These are phyloP conservation scores for Claviceps purpurea DNA, from an alignment of 2,329 filamentous ascomycete species.

Conservation along the genomic window DNA sequence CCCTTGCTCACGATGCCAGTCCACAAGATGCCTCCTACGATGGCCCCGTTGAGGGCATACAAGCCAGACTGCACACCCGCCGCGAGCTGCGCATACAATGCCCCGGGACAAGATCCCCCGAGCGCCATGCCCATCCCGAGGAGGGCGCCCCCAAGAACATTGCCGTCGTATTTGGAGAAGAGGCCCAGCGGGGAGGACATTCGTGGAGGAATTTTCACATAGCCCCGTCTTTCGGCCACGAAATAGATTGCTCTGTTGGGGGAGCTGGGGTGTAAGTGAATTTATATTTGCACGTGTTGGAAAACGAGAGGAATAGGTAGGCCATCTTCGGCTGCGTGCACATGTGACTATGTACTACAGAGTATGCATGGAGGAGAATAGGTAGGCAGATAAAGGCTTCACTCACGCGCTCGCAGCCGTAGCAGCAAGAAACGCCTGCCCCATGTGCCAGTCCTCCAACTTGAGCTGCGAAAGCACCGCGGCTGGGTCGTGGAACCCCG, in stretches of 20 bases:
- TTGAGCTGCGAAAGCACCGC: constrained; percentile 49
- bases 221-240: constrained; percentile 28
- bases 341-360: neutral
- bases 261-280: neutral
- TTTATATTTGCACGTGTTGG: neutral
- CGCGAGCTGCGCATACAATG: constrained; percentile 47
- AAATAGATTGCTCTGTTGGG: constrained; percentile 30
- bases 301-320: neutral
- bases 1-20: constrained; percentile 27
- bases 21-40: constrained; percentile 42
- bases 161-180: constrained; percentile 46
- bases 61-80: constrained; percentile 37
- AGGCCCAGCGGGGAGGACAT: constrained; percentile 37
- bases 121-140: constrained; percentile 55
- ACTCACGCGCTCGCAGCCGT: constrained; percentile 48
- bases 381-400: neutral
- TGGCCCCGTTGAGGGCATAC: constrained; percentile 38
- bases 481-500: constrained; percentile 46
- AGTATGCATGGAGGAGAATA: neutral
- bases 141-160: constrained; percentile 48
- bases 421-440: constrained; percentile 49
- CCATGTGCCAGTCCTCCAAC: constrained; percentile 50
- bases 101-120: constrained; percentile 52
- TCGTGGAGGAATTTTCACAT: constrained; percentile 32
- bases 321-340: neutral